Percentiles rank a stretch among this genome's conserved stretches.
Evolutionary conservation across 2,329 filamentous ascomycete species (phyloP).

Genomic region (Diaporthe sp.): DNA sequence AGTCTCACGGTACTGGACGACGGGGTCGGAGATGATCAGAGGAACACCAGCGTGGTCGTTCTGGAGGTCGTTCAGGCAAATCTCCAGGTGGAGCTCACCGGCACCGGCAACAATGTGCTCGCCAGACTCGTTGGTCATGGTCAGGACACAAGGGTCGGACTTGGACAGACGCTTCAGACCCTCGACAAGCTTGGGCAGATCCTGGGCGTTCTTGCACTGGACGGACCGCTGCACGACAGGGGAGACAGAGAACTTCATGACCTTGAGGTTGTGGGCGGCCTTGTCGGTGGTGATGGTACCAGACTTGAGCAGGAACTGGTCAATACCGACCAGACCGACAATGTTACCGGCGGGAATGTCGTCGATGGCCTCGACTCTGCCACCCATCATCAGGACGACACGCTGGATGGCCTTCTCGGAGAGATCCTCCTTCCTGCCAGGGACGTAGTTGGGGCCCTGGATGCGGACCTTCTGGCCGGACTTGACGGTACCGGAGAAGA

Average conservation of each 20-base stretch:
- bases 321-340: conserved; percentile 98
- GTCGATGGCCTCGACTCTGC: conserved; percentile 98
- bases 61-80: conserved; percentile 99
- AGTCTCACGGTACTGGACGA: conserved; percentile 99
- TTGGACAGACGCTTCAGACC: conserved; percentile 99
- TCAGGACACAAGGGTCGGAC: conserved; percentile 98
- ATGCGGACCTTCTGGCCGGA: conserved; percentile 99
- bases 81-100: conserved; percentile 99
- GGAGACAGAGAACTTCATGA: conserved; percentile 99
- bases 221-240: conserved; percentile 98
- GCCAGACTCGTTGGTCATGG: conserved; percentile 88
- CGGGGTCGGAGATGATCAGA: conserved; percentile 96
- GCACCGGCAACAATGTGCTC: conserved; percentile 99
- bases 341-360: conserved; percentile 99
- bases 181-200: conserved; percentile 99
- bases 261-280: conserved; percentile 99
- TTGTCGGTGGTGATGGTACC: conserved; percentile 98
- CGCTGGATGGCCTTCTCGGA: conserved; percentile 99
- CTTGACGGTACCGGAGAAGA: conserved; percentile 97
- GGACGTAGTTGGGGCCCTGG: conserved; percentile 98
- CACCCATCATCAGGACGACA: conserved; percentile 99
- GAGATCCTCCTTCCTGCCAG: conserved; percentile 98
- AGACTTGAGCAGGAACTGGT: conserved; percentile 99
- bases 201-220: conserved; percentile 99
- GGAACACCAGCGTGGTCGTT: conserved; percentile 99